These are phyloP conservation scores for Pyricularia sp. DNA, from an alignment of 2,329 filamentous ascomycete species.

Conservation along the genomic window DNA sequence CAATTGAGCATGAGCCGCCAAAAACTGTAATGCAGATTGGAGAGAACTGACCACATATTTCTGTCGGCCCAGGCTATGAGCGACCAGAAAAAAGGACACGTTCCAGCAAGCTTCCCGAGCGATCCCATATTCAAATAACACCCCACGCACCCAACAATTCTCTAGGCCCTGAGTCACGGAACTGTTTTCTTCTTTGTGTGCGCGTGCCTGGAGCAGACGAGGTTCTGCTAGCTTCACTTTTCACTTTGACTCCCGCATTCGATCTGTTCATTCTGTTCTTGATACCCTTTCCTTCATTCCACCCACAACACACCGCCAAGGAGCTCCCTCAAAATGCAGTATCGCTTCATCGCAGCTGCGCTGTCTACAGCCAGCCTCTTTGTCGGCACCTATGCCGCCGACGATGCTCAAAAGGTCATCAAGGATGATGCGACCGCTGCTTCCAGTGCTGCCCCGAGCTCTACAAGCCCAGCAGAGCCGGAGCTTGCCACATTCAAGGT, in stretches of 20 bases:
- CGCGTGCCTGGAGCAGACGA: constrained; percentile 2
- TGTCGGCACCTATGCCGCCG: constrained; percentile 34
- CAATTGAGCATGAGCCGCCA: neutral
- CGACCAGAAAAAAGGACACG: constrained; percentile 5
- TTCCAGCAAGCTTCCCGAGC: constrained; percentile 1
- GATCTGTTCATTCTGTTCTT: neutral
- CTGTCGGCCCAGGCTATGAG: neutral
- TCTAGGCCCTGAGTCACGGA: neutral
- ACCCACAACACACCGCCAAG: neutral
- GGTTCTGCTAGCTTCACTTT: neutral
- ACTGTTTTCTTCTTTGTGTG: constrained; percentile 1
- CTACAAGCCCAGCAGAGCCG: constrained; percentile 42
- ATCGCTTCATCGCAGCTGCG: constrained; percentile 65
- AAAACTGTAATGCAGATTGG: neutral
- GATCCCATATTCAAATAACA: constrained; percentile 3
- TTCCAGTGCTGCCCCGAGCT: constrained; percentile 28
- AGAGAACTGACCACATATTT: constrained; percentile 6
- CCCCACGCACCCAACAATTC: neutral
- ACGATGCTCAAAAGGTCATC: constrained; percentile 47
- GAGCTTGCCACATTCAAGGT: constrained; percentile 79
- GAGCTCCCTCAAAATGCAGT: constrained; percentile 53
- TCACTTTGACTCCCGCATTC: neutral
- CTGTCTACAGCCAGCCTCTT: constrained; percentile 44
- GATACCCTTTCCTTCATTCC: neutral
- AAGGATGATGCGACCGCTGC: constrained; percentile 31